Evolutionary conservation across 345 rosid species (phyloP), one percentile per base, ranked within the genome.

Genomic region (Acer saccharum): DNA sequence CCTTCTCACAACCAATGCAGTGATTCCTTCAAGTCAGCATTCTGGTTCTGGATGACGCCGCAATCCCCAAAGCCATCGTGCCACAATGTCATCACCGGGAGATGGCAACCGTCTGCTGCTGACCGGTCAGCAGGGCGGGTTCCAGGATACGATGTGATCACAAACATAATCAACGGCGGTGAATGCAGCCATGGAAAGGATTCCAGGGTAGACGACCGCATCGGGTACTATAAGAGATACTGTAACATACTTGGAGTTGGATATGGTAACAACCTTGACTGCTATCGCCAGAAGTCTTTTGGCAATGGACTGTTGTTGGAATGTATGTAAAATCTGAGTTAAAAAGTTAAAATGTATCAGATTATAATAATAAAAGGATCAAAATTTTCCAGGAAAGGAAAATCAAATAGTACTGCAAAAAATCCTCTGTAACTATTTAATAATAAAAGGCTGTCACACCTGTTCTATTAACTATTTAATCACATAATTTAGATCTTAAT

Each of bases 11-110:
- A 85, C 83, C 0, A 80, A 88, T 69, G 66, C 88, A 9, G 77
- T 78, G 14, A 76, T 83, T 87, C 97, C 52, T 92, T 90, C 85
- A 88, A 92, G 81, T 77, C 94, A 72, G 94, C 93, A 11, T 64
- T 90, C 13, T 92, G 93, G 94, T 90, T 85, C 76, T 90, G 97
- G 97, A 90, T 85, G 97, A 89, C 92, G 27, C 71, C 86, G 14
- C 91, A 86, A 32, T n/a, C 80, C 10, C 86, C 88, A 0, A 90
- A 87, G 62, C 94, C 94, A 0, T 87, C 94, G 1, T 87, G 94
- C 84, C 97, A 92, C n/a, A 65, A 83, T 17, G 93, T 87, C 77
- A 90, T 90, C 69, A 75, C 79, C 0, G 89, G 86, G 57, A 69
- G 70, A 0, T 89, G 91, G 90, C 50, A 66, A 63, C 89, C 86